These are phyloP conservation scores for Aspergillus texensis DNA, from an alignment of 2,329 filamentous ascomycete species.

Conservation along the genomic window DNA sequence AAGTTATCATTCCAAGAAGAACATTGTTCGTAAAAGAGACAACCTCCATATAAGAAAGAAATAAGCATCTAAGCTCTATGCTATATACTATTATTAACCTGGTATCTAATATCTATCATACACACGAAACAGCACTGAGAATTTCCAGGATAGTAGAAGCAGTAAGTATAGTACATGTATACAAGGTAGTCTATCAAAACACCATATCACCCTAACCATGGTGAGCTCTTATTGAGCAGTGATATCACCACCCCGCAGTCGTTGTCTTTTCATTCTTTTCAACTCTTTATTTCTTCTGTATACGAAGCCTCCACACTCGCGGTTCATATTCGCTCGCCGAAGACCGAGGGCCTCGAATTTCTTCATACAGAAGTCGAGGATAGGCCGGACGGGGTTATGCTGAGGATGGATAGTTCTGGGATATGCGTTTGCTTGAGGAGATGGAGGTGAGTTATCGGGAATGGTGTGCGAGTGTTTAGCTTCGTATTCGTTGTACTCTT, in stretches of 20 bases:
- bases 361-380: conserved; percentile 39
- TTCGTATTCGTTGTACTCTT: conserved; percentile 26
- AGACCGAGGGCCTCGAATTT: conserved; percentile 34
- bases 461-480: background rate
- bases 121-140: background rate
- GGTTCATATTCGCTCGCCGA: conserved; percentile 33
- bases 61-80: background rate
- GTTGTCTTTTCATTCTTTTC: conserved; percentile 7
- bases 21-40: background rate
- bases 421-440: background rate
- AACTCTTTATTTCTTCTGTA: conserved; percentile 20
- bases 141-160: background rate
- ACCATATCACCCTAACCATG: background rate
- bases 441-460: background rate
- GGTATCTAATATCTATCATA: conserved; percentile 2
- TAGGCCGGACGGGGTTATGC: conserved; percentile 20
- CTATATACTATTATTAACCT: background rate
- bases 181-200: background rate
- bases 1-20: background rate
- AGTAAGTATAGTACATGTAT: background rate
- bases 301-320: conserved; percentile 37
- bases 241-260: background rate
- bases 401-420: background rate
- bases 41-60: too few relatives aligned
- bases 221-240: background rate